Conservation (phyloP, 805 yeast genomes). For the Candida odintsovae region DNA sequence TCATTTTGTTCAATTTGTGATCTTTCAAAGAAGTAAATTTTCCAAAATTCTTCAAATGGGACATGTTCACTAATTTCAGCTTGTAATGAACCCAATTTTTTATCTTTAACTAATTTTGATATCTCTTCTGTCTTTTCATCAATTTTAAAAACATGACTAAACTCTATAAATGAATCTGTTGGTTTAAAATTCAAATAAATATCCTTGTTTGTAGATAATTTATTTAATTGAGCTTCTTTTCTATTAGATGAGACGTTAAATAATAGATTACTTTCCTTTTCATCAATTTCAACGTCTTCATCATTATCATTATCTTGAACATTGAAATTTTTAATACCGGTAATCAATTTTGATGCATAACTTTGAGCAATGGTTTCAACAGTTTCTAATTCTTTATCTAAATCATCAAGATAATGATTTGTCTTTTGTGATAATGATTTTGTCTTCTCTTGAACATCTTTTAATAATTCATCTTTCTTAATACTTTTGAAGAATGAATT, state of each 20-base stretch:
- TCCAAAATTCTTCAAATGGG: not conserved
- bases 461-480: slow-evolving; percentile 29
- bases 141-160: not conserved
- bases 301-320: slow-evolving; percentile 21
- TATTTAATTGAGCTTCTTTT: not conserved
- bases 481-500: slow-evolving; percentile 31
- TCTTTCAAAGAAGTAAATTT: not conserved
- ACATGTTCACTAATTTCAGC: not conserved
- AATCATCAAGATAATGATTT: slow-evolving; percentile 58
- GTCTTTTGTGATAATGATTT: slow-evolving; percentile 29
- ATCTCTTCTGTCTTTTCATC: not conserved
- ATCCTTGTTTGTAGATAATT: not conserved
- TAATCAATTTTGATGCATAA: slow-evolving; percentile 54
- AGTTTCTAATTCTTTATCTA: slow-evolving; percentile 69
- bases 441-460: slow-evolving; percentile 6
- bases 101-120: not conserved
- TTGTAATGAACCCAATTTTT: not conserved
- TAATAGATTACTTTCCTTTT: slow-evolving; percentile 25
- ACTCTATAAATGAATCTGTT: not conserved
- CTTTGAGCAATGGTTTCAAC: slow-evolving; percentile 66
- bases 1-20: not conserved
- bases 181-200: not conserved
- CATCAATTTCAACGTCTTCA: slow-evolving; percentile 22
- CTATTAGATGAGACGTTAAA: not conserved
- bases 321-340: slow-evolving; percentile 41